phyloP scores from a whole-genome alignment of 148 eudicot genomes.

The Cornus suecica region DNA sequence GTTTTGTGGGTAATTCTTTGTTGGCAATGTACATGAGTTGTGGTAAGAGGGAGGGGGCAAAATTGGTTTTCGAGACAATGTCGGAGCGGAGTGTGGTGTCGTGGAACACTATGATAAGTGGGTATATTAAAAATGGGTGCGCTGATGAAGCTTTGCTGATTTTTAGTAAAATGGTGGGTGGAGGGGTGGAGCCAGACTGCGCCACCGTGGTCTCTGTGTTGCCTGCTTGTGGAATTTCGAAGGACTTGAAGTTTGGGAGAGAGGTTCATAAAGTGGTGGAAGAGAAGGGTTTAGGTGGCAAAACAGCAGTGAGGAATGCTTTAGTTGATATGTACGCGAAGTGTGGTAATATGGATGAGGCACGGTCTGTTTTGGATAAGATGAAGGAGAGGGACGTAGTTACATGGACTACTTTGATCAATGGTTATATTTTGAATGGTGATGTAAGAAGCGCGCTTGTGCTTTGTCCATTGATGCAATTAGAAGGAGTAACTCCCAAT shows the following conservation, averaged over 20 bases:
- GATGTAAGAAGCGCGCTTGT: conserved; percentile 35
- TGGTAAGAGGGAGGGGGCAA: conserved; percentile 42
- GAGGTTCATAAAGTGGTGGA: conserved; percentile 44
- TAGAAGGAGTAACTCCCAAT: conserved; percentile 55
- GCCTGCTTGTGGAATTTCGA: conserved; percentile 54
- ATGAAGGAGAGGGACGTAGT: conserved; percentile 58
- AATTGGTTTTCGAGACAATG: conserved; percentile 44
- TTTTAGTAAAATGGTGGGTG: conserved; percentile 44
- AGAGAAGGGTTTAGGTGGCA: conserved; percentile 34
- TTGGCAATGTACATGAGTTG: conserved; percentile 68
- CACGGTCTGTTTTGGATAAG: conserved; percentile 40
- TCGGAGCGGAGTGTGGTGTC: conserved; percentile 39
- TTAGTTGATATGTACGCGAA: conserved; percentile 71
- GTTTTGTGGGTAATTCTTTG: conserved; percentile 50
- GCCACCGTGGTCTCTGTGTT: conserved; percentile 51
- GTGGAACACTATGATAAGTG: conserved; percentile 73
- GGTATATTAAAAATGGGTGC: conserved; percentile 43
- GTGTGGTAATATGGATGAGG: conserved; percentile 58
- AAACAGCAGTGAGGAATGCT: conserved; percentile 46
- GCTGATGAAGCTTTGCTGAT: conserved; percentile 35
- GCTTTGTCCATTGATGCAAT: conserved; percentile 41
- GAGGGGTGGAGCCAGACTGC: conserved; percentile 32
- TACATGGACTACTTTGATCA: conserved; percentile 64
- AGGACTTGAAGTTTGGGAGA: conserved; percentile 43
- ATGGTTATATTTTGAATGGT: conserved; percentile 43